Evolutionary conservation across 2,329 filamentous ascomycete genomes (phyloP).

Genomic region (Tolypocladium ovalisporum): DNA sequence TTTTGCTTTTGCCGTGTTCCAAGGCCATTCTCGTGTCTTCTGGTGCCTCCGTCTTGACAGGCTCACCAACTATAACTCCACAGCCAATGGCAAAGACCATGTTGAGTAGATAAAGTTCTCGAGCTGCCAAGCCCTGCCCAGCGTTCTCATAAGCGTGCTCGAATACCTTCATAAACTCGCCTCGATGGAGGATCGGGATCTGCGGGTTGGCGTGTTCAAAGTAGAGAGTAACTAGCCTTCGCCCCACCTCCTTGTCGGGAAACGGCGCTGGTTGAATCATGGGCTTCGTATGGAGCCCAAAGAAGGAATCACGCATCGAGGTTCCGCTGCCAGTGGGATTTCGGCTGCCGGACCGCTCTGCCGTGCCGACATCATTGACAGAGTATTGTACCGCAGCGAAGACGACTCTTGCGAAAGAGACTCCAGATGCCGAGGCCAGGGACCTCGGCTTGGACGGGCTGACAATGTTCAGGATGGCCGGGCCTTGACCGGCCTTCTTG

Average conservation of each 20-base stretch:
- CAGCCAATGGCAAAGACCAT: constrained; percentile 96
- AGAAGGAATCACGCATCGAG: constrained; percentile 91
- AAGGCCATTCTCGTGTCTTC: constrained; percentile 16
- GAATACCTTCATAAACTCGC: constrained; percentile 82
- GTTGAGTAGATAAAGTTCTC: constrained; percentile 88
- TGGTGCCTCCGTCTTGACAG: constrained; percentile 35
- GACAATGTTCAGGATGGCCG: constrained; percentile 61
- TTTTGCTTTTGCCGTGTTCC: constrained; percentile 18
- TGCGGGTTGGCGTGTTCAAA: constrained; percentile 96
- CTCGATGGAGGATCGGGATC: constrained; percentile 82
- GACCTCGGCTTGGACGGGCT: constrained; percentile 70
- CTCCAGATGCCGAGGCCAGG: constrained; percentile 75
- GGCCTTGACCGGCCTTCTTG: constrained; percentile 21
- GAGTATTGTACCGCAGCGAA: constrained; percentile 82
- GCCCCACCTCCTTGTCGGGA: constrained; percentile 64
- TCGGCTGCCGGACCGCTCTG: constrained; percentile 13
- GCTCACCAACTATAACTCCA: constrained; percentile 74
- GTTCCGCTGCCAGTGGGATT: constrained; percentile 40
- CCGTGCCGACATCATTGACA: constrained; percentile 42
- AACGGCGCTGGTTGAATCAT: constrained; percentile 79
- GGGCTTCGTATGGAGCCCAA: constrained; percentile 86
- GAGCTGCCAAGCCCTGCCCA: constrained; percentile 55
- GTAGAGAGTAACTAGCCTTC: constrained; percentile 68
- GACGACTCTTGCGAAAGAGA: constrained; percentile 89
- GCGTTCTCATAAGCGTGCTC: constrained; percentile 67